Percentiles rank a stretch among this genome's conserved stretches.
phyloP scores from a whole-genome alignment of 441 rosid genomes.

The Flueggea neowawraea region DNA sequence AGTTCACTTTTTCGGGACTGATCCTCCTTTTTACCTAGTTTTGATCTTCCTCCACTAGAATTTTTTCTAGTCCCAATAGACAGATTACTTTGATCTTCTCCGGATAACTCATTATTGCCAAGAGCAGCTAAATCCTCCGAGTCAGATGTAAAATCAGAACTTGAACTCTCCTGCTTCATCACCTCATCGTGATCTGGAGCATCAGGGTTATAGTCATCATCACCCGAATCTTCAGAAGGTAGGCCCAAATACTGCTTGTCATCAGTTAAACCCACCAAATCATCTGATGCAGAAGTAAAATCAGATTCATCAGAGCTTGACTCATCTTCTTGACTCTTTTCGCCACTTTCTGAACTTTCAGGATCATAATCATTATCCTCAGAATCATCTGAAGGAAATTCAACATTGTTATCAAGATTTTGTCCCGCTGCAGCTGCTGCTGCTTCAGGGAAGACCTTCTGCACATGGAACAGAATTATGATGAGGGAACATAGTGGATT shows the following conservation, averaged over 20 bases:
- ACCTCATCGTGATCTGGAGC: conserved; percentile 41
- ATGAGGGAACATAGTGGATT: conserved; percentile 12
- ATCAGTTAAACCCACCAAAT: conserved; percentile 33
- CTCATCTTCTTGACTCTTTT: conserved; percentile 42
- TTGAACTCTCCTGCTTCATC: conserved; percentile 49
- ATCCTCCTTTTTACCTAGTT: conserved; percentile 22
- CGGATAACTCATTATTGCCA: conserved; percentile 25
- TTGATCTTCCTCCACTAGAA: conserved; percentile 20
- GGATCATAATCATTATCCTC: conserved; percentile 89
- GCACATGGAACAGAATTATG: conserved; percentile 22
- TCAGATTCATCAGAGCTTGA: conserved; percentile 66
- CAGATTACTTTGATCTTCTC: conserved; percentile 25
- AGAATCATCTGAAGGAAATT: conserved; percentile 85
- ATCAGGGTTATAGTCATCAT: conserved; percentile 81
- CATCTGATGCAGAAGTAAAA: conserved; percentile 61
- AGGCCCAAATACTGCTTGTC: conserved; percentile 37
- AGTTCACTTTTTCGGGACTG: conserved; percentile 27
- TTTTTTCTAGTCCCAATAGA: conserved; percentile 16
- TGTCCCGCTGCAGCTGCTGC: conserved; percentile 50
- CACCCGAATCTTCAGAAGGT: conserved; percentile 94
- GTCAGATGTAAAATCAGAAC: conserved; percentile 80
- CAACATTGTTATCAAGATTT: conserved; percentile 49
- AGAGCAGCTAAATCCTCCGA: conserved; percentile 61
- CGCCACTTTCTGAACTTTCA: conserved; percentile 34
- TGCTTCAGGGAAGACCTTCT: conserved; percentile 96